Base-by-base conservation (phyloP, 352 stramenopile genomes). In the Blastocystis sp. region DNA sequence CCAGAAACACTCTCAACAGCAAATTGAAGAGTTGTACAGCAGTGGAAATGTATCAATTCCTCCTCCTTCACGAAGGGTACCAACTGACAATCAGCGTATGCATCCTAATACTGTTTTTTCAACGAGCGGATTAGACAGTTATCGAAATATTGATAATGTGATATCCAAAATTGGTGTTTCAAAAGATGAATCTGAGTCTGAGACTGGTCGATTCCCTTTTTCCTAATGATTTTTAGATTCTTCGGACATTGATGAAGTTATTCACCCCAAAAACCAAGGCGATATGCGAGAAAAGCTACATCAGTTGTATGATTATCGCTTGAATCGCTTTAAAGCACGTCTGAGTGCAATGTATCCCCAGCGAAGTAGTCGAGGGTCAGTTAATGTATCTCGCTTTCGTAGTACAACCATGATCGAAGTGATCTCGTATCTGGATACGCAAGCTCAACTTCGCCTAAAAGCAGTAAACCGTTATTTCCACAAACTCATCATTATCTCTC, bases 281-380 rank as follows among this genome's bases (percentile, higher is more conserved):
- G 19, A 64, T 13, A 30, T 84, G 73, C 51, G 73, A 0, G 56
- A 84, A 22, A 64, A 68, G 3, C 30, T 84, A 13, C 73, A 84
- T 1, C 6, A 68, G 7, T 57, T 84, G 6, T 84, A 84, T 44
- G 73, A 84, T 56, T 54, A 66, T 37, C 48, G 73, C 17, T 54
- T 84, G 15, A 84, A 84, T 44, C 73, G 73, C 44, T 84, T 68
- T 37, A 84, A 84, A 37, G 73, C 73, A 37, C 51, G 73, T 15
- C 44, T 84, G 30, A 84, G 73, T 24, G 73, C 73, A 11, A 53
- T 84, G 73, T 84, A 84, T 53, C 73, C 73, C 1, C 42, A 58
- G 17, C 42, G 53, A 13, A 68, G 51, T 57, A 24, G 17, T 19
- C 5, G 4, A 24, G 48, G 53, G 9, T 54, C 48, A 13, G 53